Percentiles rank a stretch among this genome's conserved stretches.
These are phyloP conservation scores for Apiospora koreana DNA, from an alignment of 2,329 filamentous ascomycete genomes.

Conservation along the genomic window DNA sequence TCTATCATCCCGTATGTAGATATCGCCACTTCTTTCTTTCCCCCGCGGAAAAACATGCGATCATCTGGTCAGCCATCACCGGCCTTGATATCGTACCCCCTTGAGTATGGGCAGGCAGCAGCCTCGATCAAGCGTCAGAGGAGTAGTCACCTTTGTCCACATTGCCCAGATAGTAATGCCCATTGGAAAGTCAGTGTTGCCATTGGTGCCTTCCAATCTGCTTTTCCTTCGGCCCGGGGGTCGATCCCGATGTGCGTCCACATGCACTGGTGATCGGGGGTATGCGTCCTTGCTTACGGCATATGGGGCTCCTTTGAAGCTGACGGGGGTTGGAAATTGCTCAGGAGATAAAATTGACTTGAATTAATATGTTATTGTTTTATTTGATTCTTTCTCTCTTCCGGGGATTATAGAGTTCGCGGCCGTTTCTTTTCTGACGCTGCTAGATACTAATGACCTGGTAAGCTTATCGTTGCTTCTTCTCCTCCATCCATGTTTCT, in stretches of 20 bases:
- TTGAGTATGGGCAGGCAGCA: not conserved
- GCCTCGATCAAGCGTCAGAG: not conserved
- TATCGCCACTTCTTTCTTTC: not conserved
- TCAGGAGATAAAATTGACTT: not conserved
- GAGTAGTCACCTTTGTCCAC: not conserved
- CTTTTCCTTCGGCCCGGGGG: not conserved
- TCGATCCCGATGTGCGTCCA: not conserved
- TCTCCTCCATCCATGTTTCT: not conserved
- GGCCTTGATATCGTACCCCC: not conserved
- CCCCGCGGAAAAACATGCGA: too few relatives aligned
- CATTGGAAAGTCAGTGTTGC: not conserved
- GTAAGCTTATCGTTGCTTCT: not conserved
- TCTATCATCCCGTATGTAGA: not conserved
- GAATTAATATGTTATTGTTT: not conserved
- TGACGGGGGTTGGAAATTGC: not conserved
- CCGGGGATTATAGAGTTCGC: not conserved
- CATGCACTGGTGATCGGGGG: not conserved
- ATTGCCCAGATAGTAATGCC: not conserved
- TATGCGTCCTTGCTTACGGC: not conserved
- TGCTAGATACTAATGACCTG: not conserved
- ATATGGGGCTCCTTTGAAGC: not conserved
- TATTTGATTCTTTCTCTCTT: not conserved
- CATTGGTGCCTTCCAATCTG: not conserved
- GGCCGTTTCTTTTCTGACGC: constrained; percentile 4
- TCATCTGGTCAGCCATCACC: not conserved